A percentile compares a stretch with the other conserved stretches of the same genome.
Conservation (phyloP, 2,329 filamentous ascomycete species). For the Sarocladium kiliense region DNA sequence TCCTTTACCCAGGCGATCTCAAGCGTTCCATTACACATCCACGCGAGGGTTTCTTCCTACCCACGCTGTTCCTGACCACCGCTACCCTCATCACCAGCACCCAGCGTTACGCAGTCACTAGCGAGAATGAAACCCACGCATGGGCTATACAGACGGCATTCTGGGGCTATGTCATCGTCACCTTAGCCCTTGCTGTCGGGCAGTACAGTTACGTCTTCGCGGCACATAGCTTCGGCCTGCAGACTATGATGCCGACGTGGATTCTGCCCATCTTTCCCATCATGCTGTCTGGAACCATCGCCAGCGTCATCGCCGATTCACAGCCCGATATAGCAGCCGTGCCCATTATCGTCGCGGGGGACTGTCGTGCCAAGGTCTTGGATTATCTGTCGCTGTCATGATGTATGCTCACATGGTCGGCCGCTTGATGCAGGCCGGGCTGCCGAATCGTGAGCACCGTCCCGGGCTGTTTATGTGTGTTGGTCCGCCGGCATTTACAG, state of each 20-base stretch:
- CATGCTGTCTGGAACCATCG: slow-evolving; percentile 69
- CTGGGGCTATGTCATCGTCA: slow-evolving; percentile 6
- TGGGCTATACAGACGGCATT: slow-evolving; percentile 6
- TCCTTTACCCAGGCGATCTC: slow-evolving; percentile 50
- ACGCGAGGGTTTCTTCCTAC: slow-evolving; percentile 67
- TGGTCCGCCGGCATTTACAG: slow-evolving; percentile 67
- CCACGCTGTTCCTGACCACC: slow-evolving; percentile 65
- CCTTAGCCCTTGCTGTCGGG: slow-evolving; percentile 2
- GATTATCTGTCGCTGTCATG: slow-evolving; percentile 60
- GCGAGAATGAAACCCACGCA: neutral
- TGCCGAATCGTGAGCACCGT: slow-evolving; percentile 54
- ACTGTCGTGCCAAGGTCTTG: slow-evolving; percentile 64
- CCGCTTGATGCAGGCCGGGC: slow-evolving; percentile 60
- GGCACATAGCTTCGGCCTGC: slow-evolving; percentile 29
- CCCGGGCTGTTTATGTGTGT: slow-evolving; percentile 72
- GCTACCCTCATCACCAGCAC: slow-evolving; percentile 64
- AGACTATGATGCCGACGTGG: slow-evolving; percentile 71
- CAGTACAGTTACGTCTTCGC: slow-evolving; percentile 7
- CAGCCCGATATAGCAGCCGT: slow-evolving; percentile 54
- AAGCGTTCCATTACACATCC: slow-evolving; percentile 52
- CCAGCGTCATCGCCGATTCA: slow-evolving; percentile 56
- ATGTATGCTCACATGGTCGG: slow-evolving; percentile 72
- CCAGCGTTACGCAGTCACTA: slow-evolving; percentile 55
- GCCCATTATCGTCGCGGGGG: slow-evolving; percentile 65
- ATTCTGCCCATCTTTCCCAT: slow-evolving; percentile 69